These are phyloP conservation scores for Talaromyces sp. DNA, from an alignment of 2,329 filamentous ascomycete species.

Conservation along the genomic window DNA sequence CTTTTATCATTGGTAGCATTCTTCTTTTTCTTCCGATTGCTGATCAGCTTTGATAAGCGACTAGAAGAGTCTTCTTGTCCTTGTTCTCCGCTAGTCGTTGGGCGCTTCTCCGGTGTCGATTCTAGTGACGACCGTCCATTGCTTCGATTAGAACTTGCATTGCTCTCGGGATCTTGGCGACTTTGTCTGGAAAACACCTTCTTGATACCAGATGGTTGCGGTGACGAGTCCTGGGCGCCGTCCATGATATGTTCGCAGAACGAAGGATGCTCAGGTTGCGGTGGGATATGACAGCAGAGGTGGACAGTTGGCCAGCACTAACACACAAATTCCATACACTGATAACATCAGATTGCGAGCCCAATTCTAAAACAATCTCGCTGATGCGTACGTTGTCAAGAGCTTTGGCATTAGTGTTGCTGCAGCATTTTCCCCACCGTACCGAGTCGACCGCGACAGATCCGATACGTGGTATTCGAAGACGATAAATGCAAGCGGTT, in stretches of 20 bases:
- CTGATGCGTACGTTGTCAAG: background rate
- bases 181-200: constrained; percentile 32
- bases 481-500: background rate
- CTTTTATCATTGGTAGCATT: constrained; percentile 29
- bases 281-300: background rate
- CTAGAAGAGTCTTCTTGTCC: constrained; percentile 32
- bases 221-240: constrained; percentile 21
- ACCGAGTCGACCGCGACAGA: background rate
- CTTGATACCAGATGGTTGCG: constrained; percentile 30
- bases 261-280: background rate
- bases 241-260: constrained; percentile 27
- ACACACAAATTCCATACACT: background rate
- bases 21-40: constrained; percentile 41
- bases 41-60: constrained; percentile 50
- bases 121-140: constrained; percentile 36
- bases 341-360: background rate
- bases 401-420: background rate
- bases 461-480: background rate
- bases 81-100: constrained; percentile 30
- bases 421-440: constrained; percentile 7
- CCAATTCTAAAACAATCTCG: background rate
- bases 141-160: constrained; percentile 28
- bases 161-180: constrained; percentile 31
- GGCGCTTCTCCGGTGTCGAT: constrained; percentile 34
- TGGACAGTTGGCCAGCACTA: background rate